These are phyloP conservation scores for Leptographium wingfieldii DNA, from an alignment of 2,329 filamentous ascomycete genomes.

Conservation along the genomic window DNA sequence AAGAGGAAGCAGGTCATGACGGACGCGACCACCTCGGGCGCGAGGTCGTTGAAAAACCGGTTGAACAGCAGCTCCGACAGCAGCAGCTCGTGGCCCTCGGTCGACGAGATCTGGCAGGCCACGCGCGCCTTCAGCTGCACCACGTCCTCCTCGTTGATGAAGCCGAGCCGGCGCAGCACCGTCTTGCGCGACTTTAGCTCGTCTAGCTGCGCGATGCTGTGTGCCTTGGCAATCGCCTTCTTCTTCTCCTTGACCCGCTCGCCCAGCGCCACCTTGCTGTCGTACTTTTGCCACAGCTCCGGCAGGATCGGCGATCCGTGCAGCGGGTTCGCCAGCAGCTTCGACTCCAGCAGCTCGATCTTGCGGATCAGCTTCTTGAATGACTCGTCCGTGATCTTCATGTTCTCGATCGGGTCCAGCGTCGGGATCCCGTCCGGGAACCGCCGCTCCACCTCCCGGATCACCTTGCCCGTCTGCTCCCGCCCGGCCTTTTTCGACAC, in stretches of 20 bases:
- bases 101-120: constrained; percentile 92
- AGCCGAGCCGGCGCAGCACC: constrained; percentile 82
- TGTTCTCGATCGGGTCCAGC: constrained; percentile 89
- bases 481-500: constrained; percentile 54
- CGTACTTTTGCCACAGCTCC: constrained; percentile 78
- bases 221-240: constrained; percentile 72
- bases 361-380: constrained; percentile 92
- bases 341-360: constrained; percentile 92
- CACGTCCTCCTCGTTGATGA: constrained; percentile 91
- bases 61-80: constrained; percentile 91
- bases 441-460: constrained; percentile 70
- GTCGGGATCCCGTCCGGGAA: constrained; percentile 88
- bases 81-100: constrained; percentile 80
- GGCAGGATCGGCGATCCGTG: constrained; percentile 80
- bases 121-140: constrained; percentile 95
- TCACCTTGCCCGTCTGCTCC: constrained; percentile 51
- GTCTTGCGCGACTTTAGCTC: constrained; percentile 94
- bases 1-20: constrained; percentile 92
- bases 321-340: constrained; percentile 75
- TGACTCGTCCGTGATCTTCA: constrained; percentile 82
- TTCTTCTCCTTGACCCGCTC: constrained; percentile 79
- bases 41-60: constrained; percentile 92
- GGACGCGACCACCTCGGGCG: constrained; percentile 75
- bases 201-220: constrained; percentile 85
- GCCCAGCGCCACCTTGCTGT: constrained; percentile 60